phyloP scores from a whole-genome alignment of 2,329 filamentous ascomycete species.

The Myotisia sp. region DNA sequence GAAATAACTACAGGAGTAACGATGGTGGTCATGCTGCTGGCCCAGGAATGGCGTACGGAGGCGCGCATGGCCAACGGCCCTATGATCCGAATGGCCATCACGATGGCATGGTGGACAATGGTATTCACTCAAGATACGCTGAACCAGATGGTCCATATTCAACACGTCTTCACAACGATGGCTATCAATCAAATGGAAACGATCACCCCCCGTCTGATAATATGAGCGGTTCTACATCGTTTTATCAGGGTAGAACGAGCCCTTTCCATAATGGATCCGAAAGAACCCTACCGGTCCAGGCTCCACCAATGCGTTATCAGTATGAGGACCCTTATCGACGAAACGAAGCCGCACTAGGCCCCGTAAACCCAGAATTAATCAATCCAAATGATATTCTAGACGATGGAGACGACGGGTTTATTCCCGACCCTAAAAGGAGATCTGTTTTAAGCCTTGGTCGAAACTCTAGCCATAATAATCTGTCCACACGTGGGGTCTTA shows the following conservation, averaged over 20 bases:
- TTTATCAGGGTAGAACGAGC: constrained; percentile 12
- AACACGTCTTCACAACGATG: constrained; percentile 5
- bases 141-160: background rate
- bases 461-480: constrained; percentile 24
- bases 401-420: constrained; percentile 74
- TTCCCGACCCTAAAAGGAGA: constrained; percentile 39
- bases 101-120: background rate
- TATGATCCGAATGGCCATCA: background rate
- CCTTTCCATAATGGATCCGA: constrained; percentile 28
- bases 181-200: constrained; percentile 24
- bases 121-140: background rate
- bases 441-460: constrained; percentile 46
- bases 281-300: constrained; percentile 37
- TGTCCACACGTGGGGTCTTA: constrained; percentile 34
- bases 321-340: constrained; percentile 54
- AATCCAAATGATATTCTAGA: constrained; percentile 72
- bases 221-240: background rate
- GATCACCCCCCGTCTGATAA: background rate
- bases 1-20: constrained; percentile 48
- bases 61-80: constrained; percentile 37
- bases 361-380: constrained; percentile 41
- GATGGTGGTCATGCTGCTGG: constrained; percentile 44
- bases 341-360: constrained; percentile 38
- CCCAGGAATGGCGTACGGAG: constrained; percentile 48
- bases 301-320: constrained; percentile 19